These are phyloP conservation scores for Paratinospora sagittata DNA, from an alignment of 164 flowering plant species.

Conservation along the genomic window DNA sequence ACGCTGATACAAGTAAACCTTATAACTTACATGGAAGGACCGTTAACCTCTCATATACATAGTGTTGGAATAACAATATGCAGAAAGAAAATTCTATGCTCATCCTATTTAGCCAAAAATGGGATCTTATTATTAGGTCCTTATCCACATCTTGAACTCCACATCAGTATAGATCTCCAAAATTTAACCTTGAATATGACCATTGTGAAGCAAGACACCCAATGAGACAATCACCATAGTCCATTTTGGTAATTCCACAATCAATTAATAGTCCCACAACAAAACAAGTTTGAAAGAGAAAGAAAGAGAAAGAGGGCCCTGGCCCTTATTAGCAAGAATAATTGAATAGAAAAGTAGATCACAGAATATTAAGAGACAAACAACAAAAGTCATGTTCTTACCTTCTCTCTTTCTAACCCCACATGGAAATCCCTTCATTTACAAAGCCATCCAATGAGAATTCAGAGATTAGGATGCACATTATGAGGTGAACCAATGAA, in stretches of 20 bases:
- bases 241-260: neutral
- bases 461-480: slow-evolving; percentile 30
- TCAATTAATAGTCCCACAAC: neutral
- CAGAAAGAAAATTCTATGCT: neutral
- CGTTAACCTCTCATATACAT: too few species aligned
- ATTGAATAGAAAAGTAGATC: slow-evolving; percentile 5
- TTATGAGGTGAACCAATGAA: slow-evolving; percentile 38
- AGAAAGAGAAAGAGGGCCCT: neutral
- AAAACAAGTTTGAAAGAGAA: neutral
- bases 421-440: slow-evolving; percentile 37
- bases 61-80: neutral
- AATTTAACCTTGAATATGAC: neutral
- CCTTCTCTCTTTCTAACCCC: slow-evolving; percentile 18
- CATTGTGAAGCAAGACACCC: neutral
- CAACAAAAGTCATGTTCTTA: slow-evolving; percentile 12
- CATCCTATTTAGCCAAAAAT: neutral
- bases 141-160: neutral
- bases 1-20: too few species aligned
- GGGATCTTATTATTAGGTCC: neutral
- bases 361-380: neutral
- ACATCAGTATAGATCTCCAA: neutral
- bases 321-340: slow-evolving; percentile 4
- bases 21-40: too few species aligned
- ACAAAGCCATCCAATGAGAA: slow-evolving; percentile 39
- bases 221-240: neutral